Conservation (phyloP, 2,329 filamentous ascomycete species). For the Neofusicoccum laricinum region DNA sequence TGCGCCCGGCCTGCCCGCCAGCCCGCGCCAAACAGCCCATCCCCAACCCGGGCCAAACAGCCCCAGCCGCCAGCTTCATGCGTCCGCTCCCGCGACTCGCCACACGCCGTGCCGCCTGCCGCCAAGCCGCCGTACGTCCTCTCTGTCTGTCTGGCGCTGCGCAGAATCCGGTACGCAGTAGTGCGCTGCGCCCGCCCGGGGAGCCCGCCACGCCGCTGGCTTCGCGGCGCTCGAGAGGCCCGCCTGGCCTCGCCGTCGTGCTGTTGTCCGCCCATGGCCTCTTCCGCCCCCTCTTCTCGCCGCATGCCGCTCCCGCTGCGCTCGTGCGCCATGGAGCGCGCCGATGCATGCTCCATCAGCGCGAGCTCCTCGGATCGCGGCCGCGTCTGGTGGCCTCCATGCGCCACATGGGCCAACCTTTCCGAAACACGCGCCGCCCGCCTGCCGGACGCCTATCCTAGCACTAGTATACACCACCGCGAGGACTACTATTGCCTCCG, state of each 20-base stretch:
- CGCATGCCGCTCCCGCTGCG: not conserved
- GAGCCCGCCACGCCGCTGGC: too few species aligned
- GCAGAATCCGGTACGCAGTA: too few species aligned
- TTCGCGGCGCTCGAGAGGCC: too few species aligned
- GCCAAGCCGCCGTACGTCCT: not conserved
- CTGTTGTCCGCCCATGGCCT: not conserved
- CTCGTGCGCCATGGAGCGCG: too few species aligned
- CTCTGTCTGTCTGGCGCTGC: not conserved
- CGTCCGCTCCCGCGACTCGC: not conserved
- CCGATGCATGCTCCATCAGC: too few species aligned
- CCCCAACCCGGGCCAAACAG: too few species aligned
- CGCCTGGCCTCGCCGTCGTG: too few species aligned
- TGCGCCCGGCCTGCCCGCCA: not conserved
- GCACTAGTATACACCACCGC: too few species aligned
- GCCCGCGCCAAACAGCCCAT: too few species aligned
- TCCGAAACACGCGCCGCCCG: conserved; percentile 6
- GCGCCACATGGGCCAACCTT: conserved; percentile 1
- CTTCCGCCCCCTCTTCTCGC: not conserved
- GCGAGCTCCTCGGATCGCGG: not conserved
- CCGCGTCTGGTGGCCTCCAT: not conserved
- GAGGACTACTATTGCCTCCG: not conserved
- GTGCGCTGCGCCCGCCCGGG: too few species aligned
- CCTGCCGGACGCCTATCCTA: not conserved
- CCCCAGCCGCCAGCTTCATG: not conserved
- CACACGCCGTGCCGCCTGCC: not conserved